Evolutionary conservation across 805 yeast genomes (phyloP).

Genomic region (Saccharomycopsis oosterbeekiorum): DNA sequence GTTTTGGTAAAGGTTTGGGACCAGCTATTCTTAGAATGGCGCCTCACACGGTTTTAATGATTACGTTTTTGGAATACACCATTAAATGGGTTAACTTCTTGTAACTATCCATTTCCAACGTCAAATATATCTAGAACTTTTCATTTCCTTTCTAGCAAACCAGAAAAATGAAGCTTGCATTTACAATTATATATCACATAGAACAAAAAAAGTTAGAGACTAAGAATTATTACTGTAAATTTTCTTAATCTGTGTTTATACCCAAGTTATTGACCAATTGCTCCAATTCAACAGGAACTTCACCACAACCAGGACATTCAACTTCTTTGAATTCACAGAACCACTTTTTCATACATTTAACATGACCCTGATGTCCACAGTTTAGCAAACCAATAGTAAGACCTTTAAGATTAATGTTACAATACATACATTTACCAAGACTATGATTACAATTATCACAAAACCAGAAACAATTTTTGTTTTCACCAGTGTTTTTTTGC

Average conservation of each 20-base stretch:
- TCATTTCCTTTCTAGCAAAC: too few relatives aligned
- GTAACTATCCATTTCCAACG: not conserved
- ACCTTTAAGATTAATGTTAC: slow-evolving; percentile 70
- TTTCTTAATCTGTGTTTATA: not conserved
- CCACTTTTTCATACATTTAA: slow-evolving; percentile 73
- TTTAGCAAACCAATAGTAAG: slow-evolving; percentile 46
- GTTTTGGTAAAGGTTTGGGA: slow-evolving; percentile 89
- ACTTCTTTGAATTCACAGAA: slow-evolving; percentile 49
- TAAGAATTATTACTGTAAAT: not conserved
- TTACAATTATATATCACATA: not conserved
- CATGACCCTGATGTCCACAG: slow-evolving; percentile 88
- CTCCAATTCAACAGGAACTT: slow-evolving; percentile 9
- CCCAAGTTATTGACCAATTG: slow-evolving; percentile 1
- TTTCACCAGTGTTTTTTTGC: slow-evolving; percentile 25
- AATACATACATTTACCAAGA: slow-evolving; percentile 64
- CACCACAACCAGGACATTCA: slow-evolving; percentile 57
- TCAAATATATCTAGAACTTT: not conserved
- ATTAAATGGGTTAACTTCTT: slow-evolving; percentile 43
- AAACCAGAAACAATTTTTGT: slow-evolving; percentile 67
- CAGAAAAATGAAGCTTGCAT: not conserved
- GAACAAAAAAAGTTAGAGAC: not conserved
- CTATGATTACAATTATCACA: slow-evolving; percentile 60
- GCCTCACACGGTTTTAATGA: slow-evolving; percentile 85
- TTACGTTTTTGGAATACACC: slow-evolving; percentile 94
- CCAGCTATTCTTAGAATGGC: slow-evolving; percentile 90